These are phyloP conservation scores for Fusarium algeriense DNA, from an alignment of 2,329 filamentous ascomycete genomes.

Conservation along the genomic window DNA sequence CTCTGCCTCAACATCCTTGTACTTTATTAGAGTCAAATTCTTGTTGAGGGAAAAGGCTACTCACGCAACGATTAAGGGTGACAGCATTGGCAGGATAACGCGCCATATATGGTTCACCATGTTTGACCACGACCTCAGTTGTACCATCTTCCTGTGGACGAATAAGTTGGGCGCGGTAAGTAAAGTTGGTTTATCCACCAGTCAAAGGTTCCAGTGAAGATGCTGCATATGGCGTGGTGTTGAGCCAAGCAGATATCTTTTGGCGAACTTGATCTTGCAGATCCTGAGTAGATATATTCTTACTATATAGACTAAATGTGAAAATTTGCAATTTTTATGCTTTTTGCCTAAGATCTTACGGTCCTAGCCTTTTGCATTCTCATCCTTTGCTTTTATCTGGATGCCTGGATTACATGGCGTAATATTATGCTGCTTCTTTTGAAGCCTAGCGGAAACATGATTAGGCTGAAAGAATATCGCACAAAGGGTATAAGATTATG, in stretches of 20 bases:
- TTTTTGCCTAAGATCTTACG: background rate
- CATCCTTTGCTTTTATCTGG: background rate
- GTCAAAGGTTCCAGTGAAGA: background rate
- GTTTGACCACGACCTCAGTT: background rate
- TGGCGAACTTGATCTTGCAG: background rate
- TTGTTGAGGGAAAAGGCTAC: background rate
- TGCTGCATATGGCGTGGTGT: background rate
- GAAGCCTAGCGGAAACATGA: background rate
- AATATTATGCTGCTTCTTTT: background rate
- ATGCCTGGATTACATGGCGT: background rate
- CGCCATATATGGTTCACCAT: constrained; percentile 13
- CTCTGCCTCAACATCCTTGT: background rate
- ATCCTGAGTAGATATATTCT: background rate
- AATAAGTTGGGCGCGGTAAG: background rate
- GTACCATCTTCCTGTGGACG: background rate
- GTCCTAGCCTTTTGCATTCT: rapidly evolving
- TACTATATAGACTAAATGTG: background rate
- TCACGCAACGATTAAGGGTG: background rate
- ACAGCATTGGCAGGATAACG: background rate
- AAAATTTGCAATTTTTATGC: background rate
- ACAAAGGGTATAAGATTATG: background rate
- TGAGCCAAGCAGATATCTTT: background rate
- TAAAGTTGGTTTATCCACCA: constrained; percentile 9
- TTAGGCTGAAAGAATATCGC: background rate
- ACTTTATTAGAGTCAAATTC: no score